phyloP scores from a whole-genome alignment of 176 grass and related monocot genomes.

The sorghum (Sorghum bicolor) region Sorghum_bicolor_NCBIv3 NC_012872.2:57175001-57175500 shows the following conservation, averaged over 20 bases:
- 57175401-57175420: constrained; percentile 78
- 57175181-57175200: constrained; percentile 93
- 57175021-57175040: constrained; percentile 77
- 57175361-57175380: constrained; percentile 83
- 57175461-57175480: constrained; percentile 88
- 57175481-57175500: constrained; percentile 64
- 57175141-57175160: constrained; percentile 42
- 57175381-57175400: constrained; percentile 85
- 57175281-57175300: constrained; percentile 96
- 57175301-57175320: constrained; percentile 79
- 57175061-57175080: constrained; percentile 53
- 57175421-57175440: constrained; percentile 98
- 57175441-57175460: constrained; percentile 96
- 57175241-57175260: constrained; percentile 25
- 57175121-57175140: constrained; percentile 34
- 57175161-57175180: constrained; percentile 57
- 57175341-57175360: constrained; percentile 99
- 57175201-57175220: constrained; percentile 50
- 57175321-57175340: constrained; percentile 97
- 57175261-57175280: constrained; percentile 55
- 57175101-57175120: constrained; percentile 40
- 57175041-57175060: constrained; percentile 47
- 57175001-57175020: constrained; percentile 79
- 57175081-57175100: constrained; percentile 6
- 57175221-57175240: background rate